Evolutionary conservation across 2,329 filamentous ascomycete genomes (phyloP).

Genomic region (Nothophaeocryptopus gaeumannii): DNA sequence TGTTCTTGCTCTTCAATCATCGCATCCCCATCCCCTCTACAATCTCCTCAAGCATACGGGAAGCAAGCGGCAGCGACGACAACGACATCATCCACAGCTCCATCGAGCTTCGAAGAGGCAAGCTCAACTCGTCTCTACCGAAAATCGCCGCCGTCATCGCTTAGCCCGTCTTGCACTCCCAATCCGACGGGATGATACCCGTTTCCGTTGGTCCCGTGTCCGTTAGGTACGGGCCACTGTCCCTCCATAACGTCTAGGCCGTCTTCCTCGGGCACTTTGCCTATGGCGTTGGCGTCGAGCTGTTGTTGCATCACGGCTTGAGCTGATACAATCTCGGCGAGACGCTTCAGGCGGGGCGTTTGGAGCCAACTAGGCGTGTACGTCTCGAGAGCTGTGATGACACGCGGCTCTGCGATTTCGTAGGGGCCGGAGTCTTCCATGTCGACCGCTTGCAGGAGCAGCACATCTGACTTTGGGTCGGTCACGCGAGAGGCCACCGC

Average conservation of each 20-base stretch:
- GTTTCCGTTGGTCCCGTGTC: conserved; percentile 9
- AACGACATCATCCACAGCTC: too few relatives aligned
- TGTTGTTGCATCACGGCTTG: conserved; percentile 82
- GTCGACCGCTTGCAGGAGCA: conserved; percentile 89
- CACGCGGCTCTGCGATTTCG: conserved; percentile 93
- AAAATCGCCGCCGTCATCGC: conserved; percentile 13
- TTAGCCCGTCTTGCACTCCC: conserved; percentile 14
- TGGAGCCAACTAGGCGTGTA: conserved; percentile 98
- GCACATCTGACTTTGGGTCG: conserved; percentile 88
- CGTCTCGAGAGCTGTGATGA: conserved; percentile 93
- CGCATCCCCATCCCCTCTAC: too few relatives aligned
- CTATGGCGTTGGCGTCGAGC: conserved; percentile 32
- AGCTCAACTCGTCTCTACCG: conserved; percentile 4
- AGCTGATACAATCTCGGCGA: conserved; percentile 96
- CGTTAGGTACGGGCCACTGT: conserved; percentile 23
- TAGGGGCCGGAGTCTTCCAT: conserved; percentile 99
- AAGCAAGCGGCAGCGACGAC: too few relatives aligned
- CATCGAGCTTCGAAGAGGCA: too few relatives aligned
- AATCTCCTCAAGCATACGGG: too few relatives aligned
- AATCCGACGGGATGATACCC: conserved; percentile 6
- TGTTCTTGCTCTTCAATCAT: too few relatives aligned
- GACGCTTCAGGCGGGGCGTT: conserved; percentile 88
- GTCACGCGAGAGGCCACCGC: conserved; percentile 94
- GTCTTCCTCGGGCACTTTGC: conserved; percentile 28
- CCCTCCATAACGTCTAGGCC: conserved; percentile 21